Evolutionary conservation across 805 yeast species (phyloP).

Genomic region (Starmerella tilneyi): DNA sequence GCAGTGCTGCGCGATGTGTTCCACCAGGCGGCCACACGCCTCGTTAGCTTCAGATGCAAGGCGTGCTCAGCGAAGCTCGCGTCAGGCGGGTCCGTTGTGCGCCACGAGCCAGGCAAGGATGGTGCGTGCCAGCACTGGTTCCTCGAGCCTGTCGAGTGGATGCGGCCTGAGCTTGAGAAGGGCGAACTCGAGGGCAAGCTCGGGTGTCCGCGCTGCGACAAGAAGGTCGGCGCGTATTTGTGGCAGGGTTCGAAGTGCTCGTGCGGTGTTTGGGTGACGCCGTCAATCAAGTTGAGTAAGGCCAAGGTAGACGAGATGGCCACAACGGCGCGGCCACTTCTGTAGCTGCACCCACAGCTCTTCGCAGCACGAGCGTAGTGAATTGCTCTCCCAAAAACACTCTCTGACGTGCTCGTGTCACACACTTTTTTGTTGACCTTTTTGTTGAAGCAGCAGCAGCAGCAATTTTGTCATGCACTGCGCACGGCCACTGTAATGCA

Average conservation of each 20-base stretch:
- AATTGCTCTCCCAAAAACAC: no score
- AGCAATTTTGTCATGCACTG: no score
- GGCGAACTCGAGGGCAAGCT: conserved; percentile 82
- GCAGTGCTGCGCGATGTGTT: conserved; percentile 11
- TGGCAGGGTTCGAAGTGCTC: conserved; percentile 94
- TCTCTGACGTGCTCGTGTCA: no score
- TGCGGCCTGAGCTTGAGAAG: conserved; percentile 64
- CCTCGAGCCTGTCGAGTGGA: conserved; percentile 85
- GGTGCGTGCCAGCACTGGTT: conserved; percentile 68
- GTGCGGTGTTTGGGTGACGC: conserved; percentile 93
- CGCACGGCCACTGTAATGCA: no score
- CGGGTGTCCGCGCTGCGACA: conserved; percentile 68
- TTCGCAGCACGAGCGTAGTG: no score
- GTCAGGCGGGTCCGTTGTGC: conserved; percentile 46
- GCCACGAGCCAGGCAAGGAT: conserved; percentile 35
- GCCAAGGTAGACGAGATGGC: conserved; percentile 66
- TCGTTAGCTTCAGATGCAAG: conserved; percentile 51
- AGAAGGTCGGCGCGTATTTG: conserved; percentile 81
- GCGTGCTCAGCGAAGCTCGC: conserved; percentile 70
- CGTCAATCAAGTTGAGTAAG: conserved; percentile 71
- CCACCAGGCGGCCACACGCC: conserved; percentile 16
- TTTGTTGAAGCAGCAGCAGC: no score
- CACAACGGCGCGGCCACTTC: conserved; percentile 4
- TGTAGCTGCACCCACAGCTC: no score
- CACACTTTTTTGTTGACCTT: no score